Percentiles rank a stretch among this genome's conserved stretches.
These are phyloP conservation scores for Aspergillus diversus DNA, from an alignment of 495 filamentous ascomycete species.

Conservation along the genomic window DNA sequence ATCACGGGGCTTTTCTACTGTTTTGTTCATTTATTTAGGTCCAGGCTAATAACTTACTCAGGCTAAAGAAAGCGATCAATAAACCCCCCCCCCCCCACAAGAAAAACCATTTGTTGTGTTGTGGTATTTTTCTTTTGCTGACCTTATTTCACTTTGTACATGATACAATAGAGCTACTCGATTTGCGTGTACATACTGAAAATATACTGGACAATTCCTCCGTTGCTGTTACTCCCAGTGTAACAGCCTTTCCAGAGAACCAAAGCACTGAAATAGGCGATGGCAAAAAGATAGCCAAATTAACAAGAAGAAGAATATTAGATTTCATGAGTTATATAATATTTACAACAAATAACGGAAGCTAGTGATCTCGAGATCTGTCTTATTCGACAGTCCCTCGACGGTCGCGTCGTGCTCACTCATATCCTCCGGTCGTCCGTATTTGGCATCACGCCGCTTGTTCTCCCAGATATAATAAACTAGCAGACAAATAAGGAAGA, in stretches of 20 bases:
- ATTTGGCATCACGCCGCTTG: slow-evolving; percentile 30
- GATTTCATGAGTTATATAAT: not conserved
- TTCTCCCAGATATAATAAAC: slow-evolving; percentile 38
- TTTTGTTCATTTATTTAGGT: too few species aligned
- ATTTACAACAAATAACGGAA: slow-evolving; percentile 37
- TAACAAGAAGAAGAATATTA: not conserved
- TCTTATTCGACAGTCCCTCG: slow-evolving; percentile 40
- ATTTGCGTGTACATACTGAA: too few species aligned
- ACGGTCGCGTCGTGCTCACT: slow-evolving; percentile 31
- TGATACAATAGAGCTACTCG: too few species aligned
- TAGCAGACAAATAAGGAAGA: slow-evolving; percentile 31
- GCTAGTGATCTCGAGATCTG: slow-evolving; percentile 40
- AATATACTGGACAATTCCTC: too few species aligned
- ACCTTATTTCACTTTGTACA: too few species aligned
- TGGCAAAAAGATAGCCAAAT: not conserved
- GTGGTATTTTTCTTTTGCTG: too few species aligned
- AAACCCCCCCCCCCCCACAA: too few species aligned
- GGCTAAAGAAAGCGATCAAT: too few species aligned
- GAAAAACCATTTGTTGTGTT: too few species aligned
- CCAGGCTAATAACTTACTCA: too few species aligned
- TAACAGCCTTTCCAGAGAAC: not conserved
- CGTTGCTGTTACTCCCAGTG: too few species aligned
- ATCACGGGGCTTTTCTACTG: too few species aligned
- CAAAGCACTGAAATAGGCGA: not conserved
- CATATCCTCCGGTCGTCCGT: slow-evolving; percentile 29